phyloP scores from a whole-genome alignment of 768 basidiomycete genomes.

The Tephrocybe sp. region DNA sequence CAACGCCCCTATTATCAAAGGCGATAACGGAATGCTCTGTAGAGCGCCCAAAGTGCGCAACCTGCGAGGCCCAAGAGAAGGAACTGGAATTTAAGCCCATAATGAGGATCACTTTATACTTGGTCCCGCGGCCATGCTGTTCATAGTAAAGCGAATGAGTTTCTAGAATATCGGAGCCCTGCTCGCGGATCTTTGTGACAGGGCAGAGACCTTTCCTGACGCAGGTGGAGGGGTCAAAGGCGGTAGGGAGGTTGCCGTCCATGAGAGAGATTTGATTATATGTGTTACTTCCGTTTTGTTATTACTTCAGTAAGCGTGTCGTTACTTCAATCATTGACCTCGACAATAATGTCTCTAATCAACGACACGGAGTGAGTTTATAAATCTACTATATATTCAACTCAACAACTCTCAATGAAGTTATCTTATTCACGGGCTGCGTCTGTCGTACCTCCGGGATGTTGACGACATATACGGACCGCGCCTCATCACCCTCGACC shows the following conservation, averaged over 20 bases:
- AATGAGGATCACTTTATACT: conserved; percentile 67
- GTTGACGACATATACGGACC: conserved; percentile 86
- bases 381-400: neutral
- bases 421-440: conserved; percentile 80
- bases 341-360: conserved; percentile 58
- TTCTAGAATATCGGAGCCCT: conserved; percentile 47
- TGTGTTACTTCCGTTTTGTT: no score
- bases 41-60: conserved; percentile 58
- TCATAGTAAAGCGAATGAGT: conserved; percentile 81
- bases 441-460: conserved; percentile 84
- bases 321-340: no score
- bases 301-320: no score
- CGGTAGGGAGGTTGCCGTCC: conserved; percentile 42
- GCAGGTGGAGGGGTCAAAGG: conserved; percentile 63
- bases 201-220: conserved; percentile 76
- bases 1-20: conserved; percentile 86
- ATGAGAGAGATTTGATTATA: no score
- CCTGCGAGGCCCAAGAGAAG: conserved; percentile 66
- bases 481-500: conserved; percentile 78
- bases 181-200: conserved; percentile 51
- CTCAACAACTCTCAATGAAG: conserved; percentile 25
- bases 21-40: conserved; percentile 63
- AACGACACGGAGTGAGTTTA: conserved; percentile 58
- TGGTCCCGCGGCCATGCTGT: conserved; percentile 66
- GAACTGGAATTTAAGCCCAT: conserved; percentile 75